Evolutionary conservation across 169 alveolate genomes (phyloP).

Genomic region (Plasmodium vinckei): DNA sequence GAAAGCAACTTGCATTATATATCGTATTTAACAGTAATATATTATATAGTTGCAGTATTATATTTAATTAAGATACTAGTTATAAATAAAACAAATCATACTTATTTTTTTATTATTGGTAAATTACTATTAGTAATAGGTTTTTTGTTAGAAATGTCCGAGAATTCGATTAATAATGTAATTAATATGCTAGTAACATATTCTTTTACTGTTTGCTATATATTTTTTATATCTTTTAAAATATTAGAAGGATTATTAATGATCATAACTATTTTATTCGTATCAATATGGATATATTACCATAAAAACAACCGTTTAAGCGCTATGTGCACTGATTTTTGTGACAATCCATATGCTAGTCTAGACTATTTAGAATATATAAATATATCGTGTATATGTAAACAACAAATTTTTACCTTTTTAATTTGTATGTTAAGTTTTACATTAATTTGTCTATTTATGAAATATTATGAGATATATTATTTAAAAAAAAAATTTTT

Average conservation of each 20-base stretch:
- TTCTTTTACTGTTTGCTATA: constrained; percentile 51
- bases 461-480: constrained; percentile 89
- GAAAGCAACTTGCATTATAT: background rate
- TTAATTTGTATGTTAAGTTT: constrained; percentile 84
- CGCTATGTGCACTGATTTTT: constrained; percentile 50
- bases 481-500: constrained; percentile 85
- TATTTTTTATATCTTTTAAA: constrained; percentile 70
- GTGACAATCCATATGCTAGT: constrained; percentile 74
- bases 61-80: constrained; percentile 14
- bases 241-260: constrained; percentile 49
- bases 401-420: constrained; percentile 60
- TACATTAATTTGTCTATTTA: constrained; percentile 83
- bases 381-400: constrained; percentile 56
- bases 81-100: constrained; percentile 26
- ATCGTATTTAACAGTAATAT: constrained; percentile 1
- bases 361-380: constrained; percentile 11
- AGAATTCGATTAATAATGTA: constrained; percentile 31
- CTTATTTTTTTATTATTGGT: constrained; percentile 28
- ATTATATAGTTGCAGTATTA: constrained; percentile 8
- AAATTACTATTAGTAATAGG: constrained; percentile 42
- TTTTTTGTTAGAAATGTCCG: constrained; percentile 43
- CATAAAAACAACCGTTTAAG: constrained; percentile 62
- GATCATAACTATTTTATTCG: background rate
- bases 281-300: constrained; percentile 30
- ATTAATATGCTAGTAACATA: constrained; percentile 34